Evolutionary conservation across 2,329 filamentous ascomycete species (phyloP), one percentile per base, ranked within the genome.

Genomic region (Colletotrichum sp.): DNA sequence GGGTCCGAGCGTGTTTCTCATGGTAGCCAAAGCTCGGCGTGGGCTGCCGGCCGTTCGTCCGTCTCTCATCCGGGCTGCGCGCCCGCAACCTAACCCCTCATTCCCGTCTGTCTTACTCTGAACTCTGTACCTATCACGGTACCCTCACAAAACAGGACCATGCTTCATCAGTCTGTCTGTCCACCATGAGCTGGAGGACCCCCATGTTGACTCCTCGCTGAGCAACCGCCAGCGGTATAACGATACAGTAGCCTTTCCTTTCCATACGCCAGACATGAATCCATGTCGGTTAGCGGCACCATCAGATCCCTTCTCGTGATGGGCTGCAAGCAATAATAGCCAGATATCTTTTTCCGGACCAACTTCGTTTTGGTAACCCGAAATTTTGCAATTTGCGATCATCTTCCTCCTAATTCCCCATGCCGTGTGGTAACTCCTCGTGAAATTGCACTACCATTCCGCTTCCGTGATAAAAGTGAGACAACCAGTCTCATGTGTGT

Each of bases 371-470:
- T 63, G 38, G 52, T 18, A 60, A 67, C 48, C 71, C 48, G 52
- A 74, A 57, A 70, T 70, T 24, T 61, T 75, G 52, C 74, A 76
- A 76, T 71, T 75, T 76, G 61, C 74, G 26, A 63, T 67, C 34
- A 32, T 36, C 66, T 34, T 70, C 60, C 58, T 26, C 71, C 65
- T 43, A 6, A 70, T 61, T 43, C 32, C 74, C 60, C 55, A 55
- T 63, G 28, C 60, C 36, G 30, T 55, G 18, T 70, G 71, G 70
- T 16, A 68, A 76, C 71, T 74, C 60, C 66, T 63, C 24, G 16
- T 71, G 28, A 75, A 75, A 75, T 76, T 68, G 57, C 69, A 52
- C 32, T 52, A 7, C 43, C 32, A 64, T 73, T 75, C 70, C 70
- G 73, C 70, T 75, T 75, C 64, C 73, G 70, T 73, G 57, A 68